Evolutionary conservation across 2,329 filamentous ascomycete species (phyloP).

Genomic region (Phoma sp.): DNA sequence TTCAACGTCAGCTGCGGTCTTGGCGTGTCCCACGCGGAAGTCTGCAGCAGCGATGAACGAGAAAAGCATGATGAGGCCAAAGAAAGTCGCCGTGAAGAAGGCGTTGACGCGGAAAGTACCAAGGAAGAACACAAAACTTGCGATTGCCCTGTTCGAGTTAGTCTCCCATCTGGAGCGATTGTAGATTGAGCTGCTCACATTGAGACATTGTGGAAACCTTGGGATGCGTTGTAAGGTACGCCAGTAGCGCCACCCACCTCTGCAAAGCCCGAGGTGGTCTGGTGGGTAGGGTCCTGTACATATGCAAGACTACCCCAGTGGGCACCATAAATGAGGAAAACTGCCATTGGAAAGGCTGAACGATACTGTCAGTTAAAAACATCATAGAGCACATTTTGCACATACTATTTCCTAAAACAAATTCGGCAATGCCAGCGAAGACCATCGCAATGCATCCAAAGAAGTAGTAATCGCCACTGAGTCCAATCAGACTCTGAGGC

Average conservation of each 20-base stretch:
- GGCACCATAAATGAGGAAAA: conserved; percentile 29
- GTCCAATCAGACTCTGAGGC: conserved; percentile 25
- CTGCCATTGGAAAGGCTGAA: conserved; percentile 31
- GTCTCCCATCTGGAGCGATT: neutral
- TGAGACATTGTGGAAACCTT: conserved; percentile 30
- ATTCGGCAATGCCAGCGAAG: conserved; percentile 28
- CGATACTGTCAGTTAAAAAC: neutral
- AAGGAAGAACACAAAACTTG: conserved; percentile 26
- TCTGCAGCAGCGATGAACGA: conserved; percentile 28
- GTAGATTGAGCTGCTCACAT: conserved; percentile 17
- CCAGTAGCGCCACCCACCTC: conserved; percentile 25
- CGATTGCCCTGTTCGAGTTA: conserved; percentile 18
- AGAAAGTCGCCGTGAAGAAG: conserved; percentile 25
- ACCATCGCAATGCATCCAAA: conserved; percentile 31
- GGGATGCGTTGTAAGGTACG: conserved; percentile 27
- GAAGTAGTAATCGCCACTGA: conserved; percentile 32
- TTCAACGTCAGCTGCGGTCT: conserved; percentile 20
- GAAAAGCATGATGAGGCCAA: conserved; percentile 26
- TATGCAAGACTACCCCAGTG: conserved; percentile 31
- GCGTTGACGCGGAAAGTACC: conserved; percentile 27
- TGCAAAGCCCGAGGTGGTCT: conserved; percentile 20
- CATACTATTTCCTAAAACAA: conserved; percentile 29
- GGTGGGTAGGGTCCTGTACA: conserved; percentile 25
- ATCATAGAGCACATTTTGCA: neutral
- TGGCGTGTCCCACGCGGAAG: conserved; percentile 18